Percentiles rank a stretch among this genome's conserved stretches.
Conservation (phyloP, 129 eudicot genomes). For the Arctium lappa region DNA sequence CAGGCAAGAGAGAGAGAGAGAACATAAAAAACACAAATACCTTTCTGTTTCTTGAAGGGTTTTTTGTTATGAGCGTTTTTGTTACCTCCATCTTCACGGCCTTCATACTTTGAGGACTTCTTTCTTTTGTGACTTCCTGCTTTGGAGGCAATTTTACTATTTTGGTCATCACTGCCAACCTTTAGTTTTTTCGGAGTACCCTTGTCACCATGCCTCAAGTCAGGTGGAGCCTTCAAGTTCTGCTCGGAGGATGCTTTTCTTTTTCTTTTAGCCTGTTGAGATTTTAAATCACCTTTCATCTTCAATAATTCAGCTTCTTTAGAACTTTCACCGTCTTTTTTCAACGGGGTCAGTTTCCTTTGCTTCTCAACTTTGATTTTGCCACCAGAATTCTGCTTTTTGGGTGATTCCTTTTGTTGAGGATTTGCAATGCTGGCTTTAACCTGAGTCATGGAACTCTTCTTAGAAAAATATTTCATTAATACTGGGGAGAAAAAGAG, state of each 20-base stretch:
- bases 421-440: slow-evolving; percentile 23
- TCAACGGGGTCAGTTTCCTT: neutral
- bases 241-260: slow-evolving; percentile 22
- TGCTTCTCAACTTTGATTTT: slow-evolving; percentile 13
- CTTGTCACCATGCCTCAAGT: slow-evolving; percentile 11
- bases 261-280: slow-evolving; percentile 29
- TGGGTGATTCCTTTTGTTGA: slow-evolving; percentile 22
- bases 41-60: slow-evolving; percentile 37
- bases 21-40: slow-evolving; percentile 12
- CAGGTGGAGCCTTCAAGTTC: slow-evolving; percentile 16
- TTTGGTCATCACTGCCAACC: slow-evolving; percentile 22
- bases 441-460: slow-evolving; percentile 16
- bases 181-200: slow-evolving; percentile 24
- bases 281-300: slow-evolving; percentile 13
- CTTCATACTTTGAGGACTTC: slow-evolving; percentile 14
- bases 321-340: slow-evolving; percentile 22
- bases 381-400: slow-evolving; percentile 21
- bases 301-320: slow-evolving; percentile 13
- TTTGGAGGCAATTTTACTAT: slow-evolving; percentile 19
- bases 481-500: neutral
- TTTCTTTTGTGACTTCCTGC: slow-evolving; percentile 36
- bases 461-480: neutral
- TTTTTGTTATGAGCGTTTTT: slow-evolving; percentile 27
- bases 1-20: neutral
- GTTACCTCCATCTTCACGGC: slow-evolving; percentile 18